Conservation (phyloP, 129 eudicot genomes). For the Flaveria linearis region DNA sequence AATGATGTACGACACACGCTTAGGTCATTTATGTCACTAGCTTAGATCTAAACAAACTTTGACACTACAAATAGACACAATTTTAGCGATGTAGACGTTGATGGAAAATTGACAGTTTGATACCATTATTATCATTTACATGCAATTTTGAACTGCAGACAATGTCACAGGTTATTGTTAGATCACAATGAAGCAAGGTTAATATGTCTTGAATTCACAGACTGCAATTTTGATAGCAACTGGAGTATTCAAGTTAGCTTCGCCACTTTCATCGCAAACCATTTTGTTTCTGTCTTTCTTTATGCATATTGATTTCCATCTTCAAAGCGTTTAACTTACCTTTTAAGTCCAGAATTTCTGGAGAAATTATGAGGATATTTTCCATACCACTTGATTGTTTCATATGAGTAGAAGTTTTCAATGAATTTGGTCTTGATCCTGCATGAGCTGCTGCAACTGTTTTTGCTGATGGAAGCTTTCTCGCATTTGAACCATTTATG, state of each 20-base stretch:
- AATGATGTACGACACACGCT: neutral
- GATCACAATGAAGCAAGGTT: neutral
- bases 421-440: constrained; percentile 23
- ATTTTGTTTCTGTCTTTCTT: constrained; percentile 20
- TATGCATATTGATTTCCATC: constrained; percentile 36
- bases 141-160: neutral
- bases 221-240: constrained; percentile 4
- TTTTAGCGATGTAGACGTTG: neutral
- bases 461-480: neutral
- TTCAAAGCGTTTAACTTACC: constrained; percentile 36
- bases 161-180: neutral
- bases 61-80: neutral
- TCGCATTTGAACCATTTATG: neutral
- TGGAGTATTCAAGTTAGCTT: constrained; percentile 11
- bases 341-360: constrained; percentile 38
- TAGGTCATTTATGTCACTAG: neutral
- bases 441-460: constrained; percentile 11
- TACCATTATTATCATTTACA: constrained; percentile 4
- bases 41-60: neutral
- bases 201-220: constrained; percentile 1
- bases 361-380: constrained; percentile 20
- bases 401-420: neutral
- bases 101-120: neutral
- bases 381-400: constrained; percentile 21
- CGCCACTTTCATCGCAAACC: neutral